Percentiles rank a stretch among this genome's conserved stretches.
phyloP scores from a whole-genome alignment of 805 yeast species.

The Candida methanosorbosa region DNA sequence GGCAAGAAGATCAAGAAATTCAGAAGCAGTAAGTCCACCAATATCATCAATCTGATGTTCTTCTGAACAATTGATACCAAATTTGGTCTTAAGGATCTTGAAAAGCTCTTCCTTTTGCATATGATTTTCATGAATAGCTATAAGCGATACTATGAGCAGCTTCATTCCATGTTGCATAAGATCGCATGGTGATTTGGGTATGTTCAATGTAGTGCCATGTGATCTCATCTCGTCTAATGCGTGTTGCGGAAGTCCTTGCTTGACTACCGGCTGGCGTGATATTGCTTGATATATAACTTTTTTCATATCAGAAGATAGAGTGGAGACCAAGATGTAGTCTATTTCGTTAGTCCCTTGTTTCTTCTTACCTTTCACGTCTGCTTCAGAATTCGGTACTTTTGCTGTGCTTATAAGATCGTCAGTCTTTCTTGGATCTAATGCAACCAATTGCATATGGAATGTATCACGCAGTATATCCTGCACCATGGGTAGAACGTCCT shows the following conservation, averaged over 20 bases:
- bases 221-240: neutral
- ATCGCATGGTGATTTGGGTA: constrained; percentile 18
- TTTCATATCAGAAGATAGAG: constrained; percentile 12
- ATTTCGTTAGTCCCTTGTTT: constrained; percentile 4
- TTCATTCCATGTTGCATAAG: constrained; percentile 18
- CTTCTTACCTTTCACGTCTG: neutral
- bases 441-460: constrained; percentile 19
- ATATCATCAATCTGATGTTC: constrained; percentile 11
- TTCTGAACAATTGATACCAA: constrained; percentile 15
- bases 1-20: constrained; percentile 13
- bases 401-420: neutral
- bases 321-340: constrained; percentile 18
- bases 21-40: constrained; percentile 11
- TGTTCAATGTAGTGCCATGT: constrained; percentile 5
- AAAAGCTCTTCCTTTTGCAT: constrained; percentile 19
- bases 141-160: constrained; percentile 15
- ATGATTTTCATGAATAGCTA: constrained; percentile 19
- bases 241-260: neutral
- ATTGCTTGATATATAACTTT: constrained; percentile 12
- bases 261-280: constrained; percentile 1
- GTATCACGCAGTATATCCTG: constrained; percentile 6
- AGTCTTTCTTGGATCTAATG: constrained; percentile 9
- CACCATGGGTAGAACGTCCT: constrained; percentile 14
- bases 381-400: neutral
- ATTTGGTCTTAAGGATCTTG: constrained; percentile 12